Base-by-base conservation (phyloP, 2,329 filamentous ascomycete species). In the Paracorniculantispora psalliotae region DNA sequence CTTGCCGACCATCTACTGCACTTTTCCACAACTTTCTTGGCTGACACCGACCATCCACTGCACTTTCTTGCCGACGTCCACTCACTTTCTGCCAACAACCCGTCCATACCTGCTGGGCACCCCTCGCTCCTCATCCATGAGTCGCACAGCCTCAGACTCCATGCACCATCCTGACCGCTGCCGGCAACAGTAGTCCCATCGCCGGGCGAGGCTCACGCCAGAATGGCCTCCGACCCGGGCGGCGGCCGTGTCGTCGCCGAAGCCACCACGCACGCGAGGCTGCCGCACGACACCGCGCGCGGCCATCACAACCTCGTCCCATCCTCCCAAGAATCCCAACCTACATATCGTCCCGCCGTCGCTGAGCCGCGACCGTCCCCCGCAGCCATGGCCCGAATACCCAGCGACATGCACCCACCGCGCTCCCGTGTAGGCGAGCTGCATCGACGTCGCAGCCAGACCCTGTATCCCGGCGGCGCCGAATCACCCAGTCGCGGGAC, bases 101-200 rank as follows among this genome's bases (percentile, higher is more conserved):
- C n/a, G n/a, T n/a, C n/a, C n/a, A n/a, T n/a, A n/a, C n/a, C n/a
- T n/a, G n/a, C n/a, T n/a, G n/a, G n/a, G n/a, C n/a, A n/a, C 23
- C 43, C 2, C 21, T 23, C 9, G 43, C n/a, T 23, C 13, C 46
- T 55, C 52, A 43, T 21, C 39, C 52, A 55, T 55, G 52, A 8
- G 52, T 55, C 12, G 17, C 41, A 46, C 41, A 55, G 30, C 52
- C 41, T 47, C 17, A n/a, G 26, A 46, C 52, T 47, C 19, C 15
- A 57, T 57, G 54, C 17, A 57, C 39, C 54, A 48, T 41, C 54
- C 44, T 49, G 44, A 17, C 23, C 54, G 44, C 30, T 30, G 54
- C 13, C 54, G 54, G 49, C 28, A 57, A 41, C 39, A 57, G 44
- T 7, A 49, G 28, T 46, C 28, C 28, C 41, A 49, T 17, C 54